Evolutionary conservation across 108 stramenopile species (phyloP).

Genomic region (Tribonema minus): DNA sequence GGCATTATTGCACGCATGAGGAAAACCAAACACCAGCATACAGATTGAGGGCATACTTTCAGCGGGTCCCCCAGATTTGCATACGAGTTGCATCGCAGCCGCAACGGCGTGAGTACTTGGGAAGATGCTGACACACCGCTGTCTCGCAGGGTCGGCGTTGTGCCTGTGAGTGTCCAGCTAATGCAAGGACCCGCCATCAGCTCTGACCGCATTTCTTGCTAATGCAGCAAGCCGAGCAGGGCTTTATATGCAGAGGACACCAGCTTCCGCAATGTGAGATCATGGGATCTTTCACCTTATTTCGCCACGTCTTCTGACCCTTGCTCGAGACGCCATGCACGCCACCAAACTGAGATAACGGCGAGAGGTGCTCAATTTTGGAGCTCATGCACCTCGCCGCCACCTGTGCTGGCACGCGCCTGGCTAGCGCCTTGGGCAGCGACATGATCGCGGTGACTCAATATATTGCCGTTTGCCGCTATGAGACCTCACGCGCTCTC

Average conservation of each 20-base stretch:
- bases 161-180: neutral
- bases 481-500: too few species aligned
- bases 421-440: too few species aligned
- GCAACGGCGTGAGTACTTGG: too few species aligned
- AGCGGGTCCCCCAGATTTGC: too few species aligned
- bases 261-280: constrained; percentile 18
- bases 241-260: neutral
- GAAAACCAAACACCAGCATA: neutral
- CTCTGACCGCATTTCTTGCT: neutral
- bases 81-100: too few species aligned
- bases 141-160: neutral
- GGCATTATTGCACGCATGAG: neutral
- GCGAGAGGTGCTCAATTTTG: too few species aligned
- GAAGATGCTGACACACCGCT: neutral
- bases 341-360: constrained; percentile 36
- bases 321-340: constrained; percentile 35
- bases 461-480: too few species aligned
- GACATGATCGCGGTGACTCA: too few species aligned
- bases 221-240: neutral
- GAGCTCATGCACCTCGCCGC: too few species aligned
- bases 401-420: too few species aligned
- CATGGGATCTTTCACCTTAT: constrained; percentile 42
- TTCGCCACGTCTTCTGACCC: constrained; percentile 41
- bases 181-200: neutral
- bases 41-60: neutral